phyloP scores from a whole-genome alignment of 2,329 filamentous ascomycete genomes.

The Spiromastix sp. region DNA sequence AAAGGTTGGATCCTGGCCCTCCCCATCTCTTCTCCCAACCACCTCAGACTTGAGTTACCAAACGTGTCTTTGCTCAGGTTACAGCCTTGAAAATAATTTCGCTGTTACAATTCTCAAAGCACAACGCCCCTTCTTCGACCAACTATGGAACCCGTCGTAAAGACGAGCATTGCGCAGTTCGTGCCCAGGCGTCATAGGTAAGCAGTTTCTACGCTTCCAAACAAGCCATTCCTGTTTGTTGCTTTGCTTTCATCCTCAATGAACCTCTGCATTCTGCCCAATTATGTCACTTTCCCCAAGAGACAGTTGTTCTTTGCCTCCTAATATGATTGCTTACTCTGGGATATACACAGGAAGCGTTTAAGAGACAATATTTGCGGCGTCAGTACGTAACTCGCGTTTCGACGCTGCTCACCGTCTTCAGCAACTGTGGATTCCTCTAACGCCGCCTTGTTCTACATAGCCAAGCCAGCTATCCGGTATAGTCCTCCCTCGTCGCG shows the following conservation, averaged over 20 bases:
- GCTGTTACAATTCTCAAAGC: too few relatives aligned
- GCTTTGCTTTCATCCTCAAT: background rate
- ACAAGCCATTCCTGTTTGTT: background rate
- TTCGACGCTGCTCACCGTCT: background rate
- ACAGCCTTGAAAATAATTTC: too few relatives aligned
- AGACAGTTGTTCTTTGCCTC: background rate
- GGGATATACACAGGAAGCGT: slow-evolving; percentile 8
- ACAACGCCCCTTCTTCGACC: slow-evolving; percentile 1
- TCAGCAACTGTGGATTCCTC: background rate
- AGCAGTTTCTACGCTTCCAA: background rate
- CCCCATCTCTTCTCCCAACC: too few relatives aligned
- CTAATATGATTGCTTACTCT: background rate
- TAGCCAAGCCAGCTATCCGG: slow-evolving; percentile 23
- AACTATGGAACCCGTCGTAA: slow-evolving; percentile 1
- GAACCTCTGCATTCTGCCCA: background rate
- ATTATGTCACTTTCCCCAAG: background rate
- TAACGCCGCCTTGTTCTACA: background rate
- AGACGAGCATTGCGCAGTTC: background rate
- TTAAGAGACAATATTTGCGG: slow-evolving; percentile 19
- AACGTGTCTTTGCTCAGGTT: too few relatives aligned
- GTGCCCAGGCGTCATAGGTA: background rate
- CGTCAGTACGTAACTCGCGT: slow-evolving; percentile 17
- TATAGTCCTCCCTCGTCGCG: slow-evolving; percentile 10
- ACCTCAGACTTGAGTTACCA: too few relatives aligned
- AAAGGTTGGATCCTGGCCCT: too few relatives aligned